Percentiles rank a stretch among this genome's conserved stretches.
Conservation (phyloP, 306 rosid genomes). For the Rosa persica region DNA sequence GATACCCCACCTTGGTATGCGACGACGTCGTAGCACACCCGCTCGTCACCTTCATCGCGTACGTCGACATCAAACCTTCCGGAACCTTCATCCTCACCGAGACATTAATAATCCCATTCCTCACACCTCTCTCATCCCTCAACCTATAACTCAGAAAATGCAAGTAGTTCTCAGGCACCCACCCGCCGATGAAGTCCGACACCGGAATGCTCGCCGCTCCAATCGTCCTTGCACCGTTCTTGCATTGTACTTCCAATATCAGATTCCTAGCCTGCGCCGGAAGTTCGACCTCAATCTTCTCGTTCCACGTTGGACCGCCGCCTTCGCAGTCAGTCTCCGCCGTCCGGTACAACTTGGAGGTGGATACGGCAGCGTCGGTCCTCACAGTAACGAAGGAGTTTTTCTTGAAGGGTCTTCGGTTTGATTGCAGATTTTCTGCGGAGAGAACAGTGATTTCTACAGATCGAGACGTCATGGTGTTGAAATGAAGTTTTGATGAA, state of each 20-base stretch:
- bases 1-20: conserved; percentile 1
- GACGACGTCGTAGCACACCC: neutral
- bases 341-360: neutral
- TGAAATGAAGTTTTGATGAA: neutral
- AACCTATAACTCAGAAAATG: conserved; percentile 74
- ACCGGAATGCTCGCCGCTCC: conserved; percentile 55
- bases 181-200: conserved; percentile 51
- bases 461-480: conserved; percentile 21
- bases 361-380: conserved; percentile 7
- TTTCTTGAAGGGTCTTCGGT: conserved; percentile 35
- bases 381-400: conserved; percentile 47
- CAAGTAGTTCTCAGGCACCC: conserved; percentile 45
- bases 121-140: conserved; percentile 50
- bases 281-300: conserved; percentile 47
- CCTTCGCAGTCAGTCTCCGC: conserved; percentile 41
- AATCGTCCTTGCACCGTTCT: conserved; percentile 32
- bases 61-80: neutral
- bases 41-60: neutral
- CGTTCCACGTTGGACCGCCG: conserved; percentile 60
- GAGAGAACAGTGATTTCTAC: conserved; percentile 62
- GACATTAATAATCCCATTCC: conserved; percentile 68
- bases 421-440: conserved; percentile 44
- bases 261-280: conserved; percentile 40
- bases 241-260: conserved; percentile 44
- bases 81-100: conserved; percentile 45